Base-by-base conservation (phyloP, 768 basidiomycete genomes). In the Rossbeevera mucosa region DNA sequence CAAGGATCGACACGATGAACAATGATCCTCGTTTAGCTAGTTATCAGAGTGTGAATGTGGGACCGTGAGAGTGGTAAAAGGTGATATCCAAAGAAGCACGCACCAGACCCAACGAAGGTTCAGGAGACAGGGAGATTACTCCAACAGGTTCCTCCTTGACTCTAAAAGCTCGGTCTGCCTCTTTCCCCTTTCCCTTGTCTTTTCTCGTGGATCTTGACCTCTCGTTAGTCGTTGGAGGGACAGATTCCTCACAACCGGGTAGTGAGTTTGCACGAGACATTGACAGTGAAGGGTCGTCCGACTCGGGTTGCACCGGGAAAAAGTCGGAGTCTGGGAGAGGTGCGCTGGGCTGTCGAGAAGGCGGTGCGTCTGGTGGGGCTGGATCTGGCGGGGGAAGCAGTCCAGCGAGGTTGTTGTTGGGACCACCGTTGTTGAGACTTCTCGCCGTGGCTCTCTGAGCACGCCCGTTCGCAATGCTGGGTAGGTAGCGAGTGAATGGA, bases 1-100 rank as follows among this genome's bases (percentile, higher is more conserved):
- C 58, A 76, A 63, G 22, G 86, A 90, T 61, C 85, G 83, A 67
- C 89, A 92, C 16, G 89, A 80, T 56, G 88, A 91, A 64, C 89
- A 92, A 63, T 91, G 87, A 65, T 92, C 89, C 65, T 91, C 83
- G 68, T 91, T 91, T 61, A 75, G 60, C 77, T 80, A 56, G 28
- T 18, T 48, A 47, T 38, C 46, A 47, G 43, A 45, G 28, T 25
- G 42, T 21, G 30, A 45, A 30, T 25, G 42, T 21, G 30, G 48
- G 42, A 54, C 28, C 0, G 51, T 67, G 53, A 69, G 65, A 33
- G n/a, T 28, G 29, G 36, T 31, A 45, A 49, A 38, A 48, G 42
- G 24, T 25, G 26, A 56, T 45, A 58, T 36, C 16, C 22, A 11
- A 51, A 47, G 25, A 44, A 51, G 31, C 20, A 71, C 71, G 63